phyloP scores from a whole-genome alignment of 305 asterid genomes.

The Andrographis paniculata region DNA sequence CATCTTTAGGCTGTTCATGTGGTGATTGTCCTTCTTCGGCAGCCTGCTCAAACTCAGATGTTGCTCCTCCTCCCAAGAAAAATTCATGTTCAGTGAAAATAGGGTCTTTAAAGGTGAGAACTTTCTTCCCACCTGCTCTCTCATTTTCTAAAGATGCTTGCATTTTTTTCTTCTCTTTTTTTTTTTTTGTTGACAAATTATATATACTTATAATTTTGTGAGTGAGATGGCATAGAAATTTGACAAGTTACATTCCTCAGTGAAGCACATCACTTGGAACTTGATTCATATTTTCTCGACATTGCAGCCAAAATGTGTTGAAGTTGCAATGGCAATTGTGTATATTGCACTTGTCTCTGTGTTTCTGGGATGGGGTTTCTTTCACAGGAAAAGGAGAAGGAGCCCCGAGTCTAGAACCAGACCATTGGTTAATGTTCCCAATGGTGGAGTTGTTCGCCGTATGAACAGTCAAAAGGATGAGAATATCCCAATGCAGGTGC shows the following conservation, averaged over 20 bases:
- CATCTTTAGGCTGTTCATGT: constrained; percentile 95
- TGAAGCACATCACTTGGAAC: constrained; percentile 8
- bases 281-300: constrained; percentile 15
- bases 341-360: constrained; percentile 62
- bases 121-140: no score
- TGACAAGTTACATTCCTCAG: constrained; percentile 1
- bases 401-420: constrained; percentile 54
- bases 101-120: constrained; percentile 76
- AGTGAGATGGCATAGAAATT: background rate
- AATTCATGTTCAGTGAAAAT: constrained; percentile 80
- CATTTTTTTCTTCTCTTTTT: no score
- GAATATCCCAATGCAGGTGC: constrained; percentile 91
- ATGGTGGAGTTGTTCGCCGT: constrained; percentile 67
- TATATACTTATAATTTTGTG: no score
- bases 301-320: constrained; percentile 97
- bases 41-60: constrained; percentile 61
- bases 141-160: no score
- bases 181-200: no score
- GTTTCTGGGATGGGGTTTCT: constrained; percentile 93
- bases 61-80: constrained; percentile 53
- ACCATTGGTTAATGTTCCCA: constrained; percentile 68
- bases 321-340: constrained; percentile 64
- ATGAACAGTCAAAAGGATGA: constrained; percentile 80
- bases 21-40: constrained; percentile 96
- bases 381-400: constrained; percentile 51